Evolutionary conservation across 208 protist genomes (phyloP).

Genomic region (Wallacemonas sp.): DNA sequence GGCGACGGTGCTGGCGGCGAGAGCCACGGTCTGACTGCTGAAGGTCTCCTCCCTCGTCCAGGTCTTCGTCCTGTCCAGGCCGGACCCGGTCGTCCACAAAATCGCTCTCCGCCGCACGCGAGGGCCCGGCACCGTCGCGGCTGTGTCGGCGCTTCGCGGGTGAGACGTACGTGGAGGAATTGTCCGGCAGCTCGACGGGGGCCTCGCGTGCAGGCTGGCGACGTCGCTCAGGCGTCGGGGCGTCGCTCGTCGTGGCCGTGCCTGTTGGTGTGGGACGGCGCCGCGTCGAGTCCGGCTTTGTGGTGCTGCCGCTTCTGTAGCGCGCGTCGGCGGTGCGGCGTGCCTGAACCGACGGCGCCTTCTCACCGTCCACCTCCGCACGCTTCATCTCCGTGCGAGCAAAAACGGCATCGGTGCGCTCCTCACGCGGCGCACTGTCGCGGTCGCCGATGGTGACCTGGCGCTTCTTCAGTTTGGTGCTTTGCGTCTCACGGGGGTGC

Average conservation of each 20-base stretch:
- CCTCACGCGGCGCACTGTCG: neutral
- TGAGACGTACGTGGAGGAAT: slow-evolving; percentile 12
- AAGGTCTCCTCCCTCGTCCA: neutral
- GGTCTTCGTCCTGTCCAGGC: neutral
- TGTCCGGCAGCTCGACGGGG: neutral
- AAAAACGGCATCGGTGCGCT: neutral
- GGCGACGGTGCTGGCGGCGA: neutral
- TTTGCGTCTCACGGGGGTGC: neutral
- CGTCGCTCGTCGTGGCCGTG: neutral
- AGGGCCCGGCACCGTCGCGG: no score
- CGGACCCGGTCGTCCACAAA: no score
- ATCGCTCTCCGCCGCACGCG: no score
- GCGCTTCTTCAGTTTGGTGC: neutral
- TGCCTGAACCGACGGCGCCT: neutral
- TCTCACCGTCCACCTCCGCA: neutral
- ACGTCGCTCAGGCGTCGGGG: neutral
- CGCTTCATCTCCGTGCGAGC: slow-evolving; percentile 5
- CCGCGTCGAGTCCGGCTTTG: no score
- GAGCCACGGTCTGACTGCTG: neutral
- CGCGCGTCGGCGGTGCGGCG: slow-evolving; percentile 3
- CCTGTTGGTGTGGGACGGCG: no score
- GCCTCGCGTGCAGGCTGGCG: neutral
- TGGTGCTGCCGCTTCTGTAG: neutral
- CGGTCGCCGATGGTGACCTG: slow-evolving; percentile 1
- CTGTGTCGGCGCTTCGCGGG: neutral